Evolutionary conservation across 129 eudicot genomes (phyloP).

Genomic region (Pittosporum tobira): DNA sequence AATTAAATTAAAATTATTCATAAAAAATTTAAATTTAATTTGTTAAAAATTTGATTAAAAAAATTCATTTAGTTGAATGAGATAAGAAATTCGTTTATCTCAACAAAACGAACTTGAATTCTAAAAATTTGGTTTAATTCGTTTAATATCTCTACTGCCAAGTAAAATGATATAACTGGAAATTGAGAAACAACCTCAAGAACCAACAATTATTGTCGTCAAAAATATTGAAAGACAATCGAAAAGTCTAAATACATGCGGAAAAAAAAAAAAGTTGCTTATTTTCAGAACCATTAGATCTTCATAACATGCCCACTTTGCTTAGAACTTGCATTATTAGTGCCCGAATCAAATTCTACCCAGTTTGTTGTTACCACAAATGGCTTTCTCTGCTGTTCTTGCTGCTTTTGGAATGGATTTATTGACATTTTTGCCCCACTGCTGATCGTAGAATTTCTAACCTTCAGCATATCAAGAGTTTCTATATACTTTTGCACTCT

Average conservation of each 20-base stretch:
- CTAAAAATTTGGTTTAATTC: background rate
- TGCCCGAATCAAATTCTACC: conserved; percentile 50
- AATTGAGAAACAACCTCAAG: background rate
- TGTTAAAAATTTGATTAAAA: too few species aligned
- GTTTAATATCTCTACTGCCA: background rate
- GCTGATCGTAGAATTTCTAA: conserved; percentile 34
- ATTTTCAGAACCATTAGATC: background rate
- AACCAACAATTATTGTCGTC: background rate
- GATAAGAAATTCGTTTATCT: too few species aligned
- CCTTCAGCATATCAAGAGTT: conserved; percentile 64
- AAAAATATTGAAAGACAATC: background rate
- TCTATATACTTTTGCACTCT: conserved; percentile 80
- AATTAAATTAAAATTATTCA: background rate
- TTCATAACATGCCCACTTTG: background rate
- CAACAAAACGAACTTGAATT: background rate
- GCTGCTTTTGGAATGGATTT: conserved; percentile 19
- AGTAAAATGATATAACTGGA: background rate
- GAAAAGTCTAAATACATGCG: background rate
- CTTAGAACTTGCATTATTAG: conserved; percentile 7
- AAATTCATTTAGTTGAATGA: background rate
- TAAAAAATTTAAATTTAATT: too few species aligned
- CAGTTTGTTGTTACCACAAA: conserved; percentile 57
- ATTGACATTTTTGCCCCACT: conserved; percentile 22
- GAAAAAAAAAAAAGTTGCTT: background rate
- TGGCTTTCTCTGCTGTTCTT: conserved; percentile 38